phyloP scores from a whole-genome alignment of 2,329 filamentous ascomycete genomes.

The Neonectria coccinea region DNA sequence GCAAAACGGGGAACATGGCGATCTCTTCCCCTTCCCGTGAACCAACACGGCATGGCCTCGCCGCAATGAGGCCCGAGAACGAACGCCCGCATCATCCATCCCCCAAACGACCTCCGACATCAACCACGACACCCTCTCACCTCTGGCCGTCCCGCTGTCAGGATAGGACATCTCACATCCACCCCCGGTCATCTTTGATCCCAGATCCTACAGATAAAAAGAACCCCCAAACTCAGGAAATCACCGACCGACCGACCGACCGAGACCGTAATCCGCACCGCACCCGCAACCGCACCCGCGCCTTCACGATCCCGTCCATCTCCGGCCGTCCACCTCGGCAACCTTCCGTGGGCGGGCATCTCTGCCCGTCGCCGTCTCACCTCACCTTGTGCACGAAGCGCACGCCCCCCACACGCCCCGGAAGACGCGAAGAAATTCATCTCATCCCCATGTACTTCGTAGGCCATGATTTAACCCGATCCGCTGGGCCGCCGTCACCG shows the following conservation, averaged over 20 bases:
- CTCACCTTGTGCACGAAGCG: constrained; percentile 22
- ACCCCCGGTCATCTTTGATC: not conserved
- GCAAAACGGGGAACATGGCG: constrained; percentile 17
- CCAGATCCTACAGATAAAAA: constrained; percentile 12
- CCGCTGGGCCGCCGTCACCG: constrained; percentile 45
- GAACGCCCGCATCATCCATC: constrained; percentile 16
- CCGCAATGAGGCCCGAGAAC: constrained; percentile 23
- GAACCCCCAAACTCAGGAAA: not conserved
- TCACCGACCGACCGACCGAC: constrained; percentile 18
- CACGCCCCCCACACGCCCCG: constrained; percentile 13
- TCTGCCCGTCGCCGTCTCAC: constrained; percentile 23
- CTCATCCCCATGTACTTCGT: constrained; percentile 3
- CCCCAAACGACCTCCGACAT: constrained; percentile 2
- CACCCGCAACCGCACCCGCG: constrained; percentile 7
- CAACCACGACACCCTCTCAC: constrained; percentile 2
- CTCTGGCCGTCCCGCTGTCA: not conserved
- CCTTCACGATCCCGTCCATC: constrained; percentile 40
- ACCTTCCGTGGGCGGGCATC: constrained; percentile 40
- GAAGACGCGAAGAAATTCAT: not conserved
- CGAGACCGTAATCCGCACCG: constrained; percentile 10
- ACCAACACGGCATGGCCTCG: constrained; percentile 20
- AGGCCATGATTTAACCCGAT: constrained; percentile 31
- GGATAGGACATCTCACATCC: constrained; percentile 4
- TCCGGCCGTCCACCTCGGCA: constrained; percentile 41
- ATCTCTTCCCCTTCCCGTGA: constrained; percentile 32